Evolutionary conservation across 2,329 filamentous ascomycete species (phyloP), one percentile per base, ranked within the genome.

Genomic region (Aspergillus thermomutatus): DNA sequence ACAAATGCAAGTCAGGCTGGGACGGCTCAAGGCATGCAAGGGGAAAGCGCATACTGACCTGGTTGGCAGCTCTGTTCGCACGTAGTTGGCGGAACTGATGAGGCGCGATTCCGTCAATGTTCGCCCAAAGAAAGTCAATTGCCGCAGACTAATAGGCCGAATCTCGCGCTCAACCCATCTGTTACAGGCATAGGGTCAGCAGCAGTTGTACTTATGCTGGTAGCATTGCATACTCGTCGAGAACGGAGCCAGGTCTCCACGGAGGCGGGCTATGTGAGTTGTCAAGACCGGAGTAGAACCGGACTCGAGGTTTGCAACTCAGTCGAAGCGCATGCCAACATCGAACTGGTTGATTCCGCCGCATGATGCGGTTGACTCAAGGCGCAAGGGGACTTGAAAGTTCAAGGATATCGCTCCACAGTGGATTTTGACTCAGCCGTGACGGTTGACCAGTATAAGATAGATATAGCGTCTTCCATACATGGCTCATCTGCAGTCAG

Each of bases 121-220:
- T 49, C 94, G 88, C 28, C 94, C 94, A 75, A 97, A 99, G 68
- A 97, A 95, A 78, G 96, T 97, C 68, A 99, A 84, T 77, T 97
- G 94, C 57, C 94, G 89, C 67, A 99, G 79, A 77, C 91, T 96
- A 71, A 99, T 97, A n/a, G 94, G 94, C 52, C 92, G 85, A 50
- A 92, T 92, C 72, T 96, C 91, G 68, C 89, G 90, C 61, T 90
- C 88, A 52, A 97, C 93, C 92, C 92, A 97, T 81, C 92, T 96
- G 65, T 23, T 53, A 53, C 5, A 53, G 9, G n/a, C 40, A 50
- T 41, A 48, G 41, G 21, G 50, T 70, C 53, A 69, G 60, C 23
- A 28, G 50, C 27, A 46, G 49, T 45, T 50, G 37, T 48, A 49
- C 34, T 46, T 34, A 64, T 34, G 34, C 17, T 37, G 43, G 7